Percentiles rank a stretch among this genome's conserved stretches.
These are phyloP conservation scores for Saccharomycopsis schoenii DNA, from an alignment of 805 yeast species.

Conservation along the genomic window DNA sequence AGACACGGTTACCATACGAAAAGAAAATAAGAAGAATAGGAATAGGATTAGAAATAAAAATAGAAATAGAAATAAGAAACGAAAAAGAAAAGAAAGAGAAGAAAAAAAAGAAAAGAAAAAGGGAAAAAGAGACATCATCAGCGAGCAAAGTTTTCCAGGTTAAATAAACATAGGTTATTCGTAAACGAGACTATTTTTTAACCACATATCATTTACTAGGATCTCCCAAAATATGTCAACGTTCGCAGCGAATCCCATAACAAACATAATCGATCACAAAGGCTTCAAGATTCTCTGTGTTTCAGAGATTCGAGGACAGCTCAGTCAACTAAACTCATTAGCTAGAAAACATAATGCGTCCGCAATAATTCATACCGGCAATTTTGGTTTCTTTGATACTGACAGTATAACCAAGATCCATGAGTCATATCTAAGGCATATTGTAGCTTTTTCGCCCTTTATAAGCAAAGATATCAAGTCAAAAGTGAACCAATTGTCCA, in stretches of 20 bases:
- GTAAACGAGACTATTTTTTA: too few relatives aligned
- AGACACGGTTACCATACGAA: too few relatives aligned
- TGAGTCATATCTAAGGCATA: constrained; percentile 50
- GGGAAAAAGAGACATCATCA: too few relatives aligned
- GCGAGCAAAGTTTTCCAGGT: too few relatives aligned
- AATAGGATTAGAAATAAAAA: too few relatives aligned
- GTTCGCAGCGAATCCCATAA: background rate
- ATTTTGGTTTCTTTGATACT: constrained; percentile 65
- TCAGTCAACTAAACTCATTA: constrained; percentile 39
- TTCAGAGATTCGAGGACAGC: constrained; percentile 49
- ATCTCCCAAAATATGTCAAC: background rate
- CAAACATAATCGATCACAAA: background rate
- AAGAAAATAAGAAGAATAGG: too few relatives aligned
- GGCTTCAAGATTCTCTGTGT: constrained; percentile 36
- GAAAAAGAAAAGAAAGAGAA: too few relatives aligned
- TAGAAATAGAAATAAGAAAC: too few relatives aligned
- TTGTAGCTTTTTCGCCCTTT: constrained; percentile 57
- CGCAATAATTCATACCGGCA: constrained; percentile 61
- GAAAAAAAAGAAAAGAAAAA: too few relatives aligned
- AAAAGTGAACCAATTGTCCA: constrained; percentile 42
- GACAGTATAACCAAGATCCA: constrained; percentile 44
- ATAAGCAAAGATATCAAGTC: constrained; percentile 39
- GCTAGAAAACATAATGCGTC: constrained; percentile 39
- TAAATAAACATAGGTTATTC: too few relatives aligned
- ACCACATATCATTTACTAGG: too few relatives aligned